Evolutionary conservation across 73 alveolate species (phyloP), one percentile per base, ranked within the genome.

Genomic region (Paramecium octaurelia): DNA sequence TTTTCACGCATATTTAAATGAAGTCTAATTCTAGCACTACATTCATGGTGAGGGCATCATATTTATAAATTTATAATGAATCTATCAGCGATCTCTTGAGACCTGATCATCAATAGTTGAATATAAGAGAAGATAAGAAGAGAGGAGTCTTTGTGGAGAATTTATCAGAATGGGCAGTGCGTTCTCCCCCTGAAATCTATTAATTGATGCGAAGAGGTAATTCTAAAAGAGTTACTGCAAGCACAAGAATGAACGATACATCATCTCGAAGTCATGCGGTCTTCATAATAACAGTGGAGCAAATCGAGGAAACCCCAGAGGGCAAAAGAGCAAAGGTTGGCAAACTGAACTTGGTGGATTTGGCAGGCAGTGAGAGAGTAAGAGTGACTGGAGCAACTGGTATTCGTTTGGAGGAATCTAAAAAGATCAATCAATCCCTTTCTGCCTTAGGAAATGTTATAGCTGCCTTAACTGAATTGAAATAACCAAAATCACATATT

Each of bases 81-180:
- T 95, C 96, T 73, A 95, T 98, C 1, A 73, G 95, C 18, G 96
- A 93, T 80, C 77, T 93, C 54, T 27, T 93, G 12, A 71, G 92
- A 71, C 93, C 92, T 0, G 96, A 91, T 57, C 89, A 64, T 36
- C 24, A 70, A 38, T 54, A 93, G 16, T 92, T 93, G 34, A 92
- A 92, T 73, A 98, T 98, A 23, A 96, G 99, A 95, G 99, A 98
- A 95, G 99, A 97, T 89, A 97, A 97, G 77, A 96, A 97, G 92
- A 93, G 96, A 73, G 99, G 99, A 10, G 96, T 98, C 77, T 97
- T 95, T 95, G 99, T 98, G 1, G 99, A 98, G 48, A 98, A 98
- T 57, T 92, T 98, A 36, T 87, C 97, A 88, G 99, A 98, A 92
- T 98, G 99, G 99, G 99, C 99, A 10, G 99, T 98, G 3, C 83